Evolutionary conservation across 257 asterid genomes (phyloP).

Genomic region (Nicotiana benthamiana): DNA sequence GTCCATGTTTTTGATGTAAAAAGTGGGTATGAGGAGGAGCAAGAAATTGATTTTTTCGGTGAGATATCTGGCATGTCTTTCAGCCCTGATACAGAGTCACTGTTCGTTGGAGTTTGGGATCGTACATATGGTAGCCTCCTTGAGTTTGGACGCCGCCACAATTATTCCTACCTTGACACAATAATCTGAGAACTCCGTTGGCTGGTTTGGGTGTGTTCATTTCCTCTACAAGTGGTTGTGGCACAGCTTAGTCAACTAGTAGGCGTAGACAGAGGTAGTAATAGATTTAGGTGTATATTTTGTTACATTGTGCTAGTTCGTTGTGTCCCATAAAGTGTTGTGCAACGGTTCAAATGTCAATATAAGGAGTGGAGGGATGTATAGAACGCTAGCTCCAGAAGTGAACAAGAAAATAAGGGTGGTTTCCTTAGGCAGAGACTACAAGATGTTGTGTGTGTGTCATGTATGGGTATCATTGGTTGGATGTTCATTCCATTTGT

Average conservation of each 20-base stretch:
- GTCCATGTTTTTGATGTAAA: conserved; percentile 71
- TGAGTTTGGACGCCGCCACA: conserved; percentile 57
- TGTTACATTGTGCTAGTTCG: conserved; percentile 12
- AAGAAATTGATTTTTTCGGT: conserved; percentile 84
- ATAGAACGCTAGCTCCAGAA: conserved; percentile 28
- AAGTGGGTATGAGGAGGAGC: conserved; percentile 62
- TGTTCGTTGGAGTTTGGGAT: conserved; percentile 77
- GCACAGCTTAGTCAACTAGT: conserved; percentile 9
- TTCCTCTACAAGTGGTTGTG: neutral
- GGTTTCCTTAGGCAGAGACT: neutral
- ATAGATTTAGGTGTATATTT: neutral
- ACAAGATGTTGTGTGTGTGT: neutral
- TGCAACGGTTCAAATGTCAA: neutral
- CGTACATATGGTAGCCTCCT: conserved; percentile 83
- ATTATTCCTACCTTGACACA: conserved; percentile 64
- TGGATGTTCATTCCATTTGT: neutral
- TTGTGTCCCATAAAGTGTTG: neutral
- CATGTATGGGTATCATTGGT: neutral
- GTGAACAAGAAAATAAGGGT: neutral
- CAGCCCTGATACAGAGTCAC: conserved; percentile 81
- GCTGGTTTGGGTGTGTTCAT: neutral
- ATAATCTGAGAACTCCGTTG: conserved; percentile 15
- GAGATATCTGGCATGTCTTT: conserved; percentile 82
- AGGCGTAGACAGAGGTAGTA: neutral
- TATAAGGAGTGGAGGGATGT: conserved; percentile 26